These are phyloP conservation scores for Metroxylon sagu DNA, from an alignment of 176 grass and related monocot species.

Conservation along the genomic window DNA sequence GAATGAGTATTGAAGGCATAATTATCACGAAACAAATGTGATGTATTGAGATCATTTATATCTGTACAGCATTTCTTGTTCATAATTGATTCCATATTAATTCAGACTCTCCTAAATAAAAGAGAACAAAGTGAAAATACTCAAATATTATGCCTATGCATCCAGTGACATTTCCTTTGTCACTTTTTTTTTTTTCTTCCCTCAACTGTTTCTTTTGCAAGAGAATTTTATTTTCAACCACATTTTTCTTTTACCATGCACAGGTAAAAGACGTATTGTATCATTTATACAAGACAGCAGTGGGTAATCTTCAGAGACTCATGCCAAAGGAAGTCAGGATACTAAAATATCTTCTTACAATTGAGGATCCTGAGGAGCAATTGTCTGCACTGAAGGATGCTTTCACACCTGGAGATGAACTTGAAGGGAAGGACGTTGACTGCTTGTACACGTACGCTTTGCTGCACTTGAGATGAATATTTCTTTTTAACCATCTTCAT, in stretches of 20 bases:
- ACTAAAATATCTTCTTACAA: constrained; percentile 67
- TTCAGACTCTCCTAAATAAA: too few relatives aligned
- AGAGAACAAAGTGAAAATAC: too few relatives aligned
- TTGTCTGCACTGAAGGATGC: constrained; percentile 52
- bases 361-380: constrained; percentile 60
- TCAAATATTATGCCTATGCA: too few relatives aligned
- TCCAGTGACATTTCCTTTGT: too few relatives aligned
- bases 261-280: constrained; percentile 75
- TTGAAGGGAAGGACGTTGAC: constrained; percentile 62
- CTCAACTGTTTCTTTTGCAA: neutral
- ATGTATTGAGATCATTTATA: too few relatives aligned
- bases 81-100: too few relatives aligned
- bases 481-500: too few relatives aligned
- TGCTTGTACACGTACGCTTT: constrained; percentile 65
- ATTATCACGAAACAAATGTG: neutral
- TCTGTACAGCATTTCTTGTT: too few relatives aligned
- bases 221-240: neutral
- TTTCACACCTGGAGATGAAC: constrained; percentile 72
- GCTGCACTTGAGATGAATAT: neutral
- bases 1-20: neutral
- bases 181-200: too few relatives aligned
- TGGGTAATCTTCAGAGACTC: constrained; percentile 67
- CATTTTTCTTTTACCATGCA: constrained; percentile 9
- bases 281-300: constrained; percentile 69
- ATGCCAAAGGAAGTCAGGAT: constrained; percentile 92